Percentiles rank a stretch among this genome's conserved stretches.
Conservation (phyloP, 768 basidiomycete species). For the Cystobasidium tubakii region DNA sequence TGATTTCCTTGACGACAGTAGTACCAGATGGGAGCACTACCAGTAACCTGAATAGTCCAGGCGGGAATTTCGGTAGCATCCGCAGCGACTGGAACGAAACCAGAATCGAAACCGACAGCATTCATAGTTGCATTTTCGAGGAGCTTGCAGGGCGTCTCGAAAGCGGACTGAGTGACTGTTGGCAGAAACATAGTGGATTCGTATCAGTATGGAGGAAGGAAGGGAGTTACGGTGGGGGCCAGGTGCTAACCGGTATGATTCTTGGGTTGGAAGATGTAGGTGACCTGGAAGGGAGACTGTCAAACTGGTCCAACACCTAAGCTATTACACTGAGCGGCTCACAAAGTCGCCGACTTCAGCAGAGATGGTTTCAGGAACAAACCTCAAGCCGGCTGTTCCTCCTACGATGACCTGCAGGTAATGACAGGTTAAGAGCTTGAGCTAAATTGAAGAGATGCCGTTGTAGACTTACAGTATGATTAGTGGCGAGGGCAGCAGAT, state of each 20-base stretch:
- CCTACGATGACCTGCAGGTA: conserved; percentile 28
- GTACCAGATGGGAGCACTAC: conserved; percentile 40
- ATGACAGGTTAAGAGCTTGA: not conserved
- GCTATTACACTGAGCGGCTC: not conserved
- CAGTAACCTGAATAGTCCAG: conserved; percentile 39
- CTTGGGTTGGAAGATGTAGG: conserved; percentile 28
- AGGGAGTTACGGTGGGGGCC: not conserved
- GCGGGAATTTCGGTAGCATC: conserved; percentile 36
- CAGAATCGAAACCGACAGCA: conserved; percentile 37
- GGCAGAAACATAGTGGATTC: conserved; percentile 48
- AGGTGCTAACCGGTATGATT: conserved; percentile 9
- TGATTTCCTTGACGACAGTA: conserved; percentile 40
- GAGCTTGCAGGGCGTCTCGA: conserved; percentile 52
- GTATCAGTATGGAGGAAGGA: not conserved
- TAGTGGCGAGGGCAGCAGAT: conserved; percentile 6
- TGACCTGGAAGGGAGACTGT: not conserved
- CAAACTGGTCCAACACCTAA: not conserved
- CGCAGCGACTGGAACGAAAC: conserved; percentile 36
- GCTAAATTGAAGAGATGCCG: too few species aligned
- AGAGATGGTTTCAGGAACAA: conserved; percentile 22
- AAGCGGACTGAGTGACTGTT: conserved; percentile 54
- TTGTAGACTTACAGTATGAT: conserved; percentile 3
- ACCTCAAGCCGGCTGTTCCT: conserved; percentile 33
- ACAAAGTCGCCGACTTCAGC: conserved; percentile 36
- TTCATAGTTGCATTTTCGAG: conserved; percentile 46